These are phyloP conservation scores for Periconia sp. DNA, from an alignment of 2,329 filamentous ascomycete genomes.

Conservation along the genomic window DNA sequence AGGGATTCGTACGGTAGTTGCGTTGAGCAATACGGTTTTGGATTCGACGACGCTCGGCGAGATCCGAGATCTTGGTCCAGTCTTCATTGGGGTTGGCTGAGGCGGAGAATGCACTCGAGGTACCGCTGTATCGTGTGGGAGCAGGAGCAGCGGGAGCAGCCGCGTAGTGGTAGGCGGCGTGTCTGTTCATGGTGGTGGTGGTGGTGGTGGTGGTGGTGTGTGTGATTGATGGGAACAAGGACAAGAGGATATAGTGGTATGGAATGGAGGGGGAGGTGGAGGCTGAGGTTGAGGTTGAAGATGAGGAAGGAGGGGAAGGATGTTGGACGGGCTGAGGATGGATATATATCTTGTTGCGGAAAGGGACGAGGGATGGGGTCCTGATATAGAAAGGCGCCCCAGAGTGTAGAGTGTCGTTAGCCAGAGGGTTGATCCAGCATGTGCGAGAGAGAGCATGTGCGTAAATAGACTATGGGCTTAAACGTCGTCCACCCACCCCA, in stretches of 20 bases:
- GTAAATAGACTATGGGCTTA: slow-evolving; percentile 2
- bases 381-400: slow-evolving; percentile 5
- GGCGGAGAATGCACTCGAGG: slow-evolving; percentile 91
- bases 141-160: slow-evolving; percentile 44
- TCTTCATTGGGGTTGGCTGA: slow-evolving; percentile 96
- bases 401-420: not conserved
- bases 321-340: slow-evolving; percentile 1
- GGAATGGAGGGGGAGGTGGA: not conserved
- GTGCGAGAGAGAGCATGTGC: slow-evolving; percentile 7
- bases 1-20: slow-evolving; percentile 79
- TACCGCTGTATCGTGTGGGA: slow-evolving; percentile 70
- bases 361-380: slow-evolving; percentile 1
- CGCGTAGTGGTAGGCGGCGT: slow-evolving; percentile 50
- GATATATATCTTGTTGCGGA: slow-evolving; percentile 14
- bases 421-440: not conserved
- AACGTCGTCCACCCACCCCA: not conserved
- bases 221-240: too few species aligned
- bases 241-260: slow-evolving; percentile 1
- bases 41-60: slow-evolving; percentile 89
- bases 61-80: slow-evolving; percentile 98
- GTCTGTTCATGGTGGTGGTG: slow-evolving; percentile 46
- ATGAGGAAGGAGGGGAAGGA: slow-evolving; percentile 4
- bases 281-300: not conserved
- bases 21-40: slow-evolving; percentile 97
- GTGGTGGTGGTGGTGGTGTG: slow-evolving; percentile 5